phyloP scores from a whole-genome alignment of 768 basidiomycete species.

The Austroboletus eburneus region DNA sequence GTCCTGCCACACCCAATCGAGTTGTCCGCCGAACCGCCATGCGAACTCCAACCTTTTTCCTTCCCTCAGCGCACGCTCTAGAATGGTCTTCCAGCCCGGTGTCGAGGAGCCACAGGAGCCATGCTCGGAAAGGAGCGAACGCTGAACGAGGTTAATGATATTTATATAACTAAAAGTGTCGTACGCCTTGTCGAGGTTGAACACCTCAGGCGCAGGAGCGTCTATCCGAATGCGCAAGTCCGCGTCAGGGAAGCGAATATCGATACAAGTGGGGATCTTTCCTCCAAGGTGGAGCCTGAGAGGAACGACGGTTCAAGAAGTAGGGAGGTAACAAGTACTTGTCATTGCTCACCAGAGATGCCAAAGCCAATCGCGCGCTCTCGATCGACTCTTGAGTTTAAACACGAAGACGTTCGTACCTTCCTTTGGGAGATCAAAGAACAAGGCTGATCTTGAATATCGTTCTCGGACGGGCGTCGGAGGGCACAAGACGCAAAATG shows the following conservation, averaged over 20 bases:
- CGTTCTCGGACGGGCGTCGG: constrained; percentile 44
- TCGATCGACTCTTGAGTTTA: constrained; percentile 71
- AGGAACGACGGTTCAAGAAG: constrained; percentile 6
- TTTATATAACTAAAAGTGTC: constrained; percentile 56
- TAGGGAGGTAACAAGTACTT: background rate
- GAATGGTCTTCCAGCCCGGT: constrained; percentile 57
- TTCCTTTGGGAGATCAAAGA: constrained; percentile 48
- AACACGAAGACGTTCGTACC: constrained; percentile 88
- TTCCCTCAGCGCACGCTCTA: constrained; percentile 47
- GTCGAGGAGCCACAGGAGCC: constrained; percentile 9
- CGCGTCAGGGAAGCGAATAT: constrained; percentile 65
- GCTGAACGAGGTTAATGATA: constrained; percentile 58
- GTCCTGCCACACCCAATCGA: constrained; percentile 88
- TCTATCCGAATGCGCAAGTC: constrained; percentile 68
- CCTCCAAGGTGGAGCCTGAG: constrained; percentile 71
- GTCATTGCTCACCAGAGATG: constrained; percentile 59
- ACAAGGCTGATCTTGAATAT: constrained; percentile 40
- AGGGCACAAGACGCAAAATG: constrained; percentile 71
- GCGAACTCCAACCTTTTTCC: constrained; percentile 68
- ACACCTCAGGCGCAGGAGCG: constrained; percentile 47
- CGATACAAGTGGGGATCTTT: constrained; percentile 60
- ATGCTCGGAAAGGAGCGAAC: constrained; percentile 44
- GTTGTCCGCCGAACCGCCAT: constrained; percentile 67
- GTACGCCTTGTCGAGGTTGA: constrained; percentile 38
- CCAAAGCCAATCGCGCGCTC: constrained; percentile 90